Evolutionary conservation across 2,329 filamentous ascomycete genomes (phyloP).

Genomic region (Clarireedia homoeocarpa): DNA sequence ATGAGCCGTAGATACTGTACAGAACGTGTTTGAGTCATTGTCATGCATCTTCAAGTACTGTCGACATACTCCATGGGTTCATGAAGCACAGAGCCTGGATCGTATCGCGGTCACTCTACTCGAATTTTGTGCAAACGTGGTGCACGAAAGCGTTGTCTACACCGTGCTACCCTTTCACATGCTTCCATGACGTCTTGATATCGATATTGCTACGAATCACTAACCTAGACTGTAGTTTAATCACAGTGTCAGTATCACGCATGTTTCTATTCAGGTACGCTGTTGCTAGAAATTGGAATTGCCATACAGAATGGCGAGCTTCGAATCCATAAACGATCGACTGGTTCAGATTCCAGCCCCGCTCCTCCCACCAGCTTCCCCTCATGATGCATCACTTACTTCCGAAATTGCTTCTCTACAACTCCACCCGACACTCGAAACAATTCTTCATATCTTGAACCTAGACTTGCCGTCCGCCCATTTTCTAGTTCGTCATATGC

Average conservation of each 20-base stretch:
- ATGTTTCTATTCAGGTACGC: not conserved
- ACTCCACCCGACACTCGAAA: constrained; percentile 41
- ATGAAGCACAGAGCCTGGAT: not conserved
- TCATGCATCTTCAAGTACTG: not conserved
- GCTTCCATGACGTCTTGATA: not conserved
- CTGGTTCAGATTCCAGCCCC: constrained; percentile 15
- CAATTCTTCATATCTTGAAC: constrained; percentile 43
- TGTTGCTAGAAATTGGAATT: not conserved
- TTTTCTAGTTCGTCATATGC: constrained; percentile 45
- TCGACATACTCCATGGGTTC: not conserved
- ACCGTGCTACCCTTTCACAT: too few species aligned
- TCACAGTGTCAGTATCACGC: not conserved
- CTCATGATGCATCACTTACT: constrained; percentile 17
- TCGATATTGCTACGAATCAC: not conserved
- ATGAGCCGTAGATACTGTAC: not conserved
- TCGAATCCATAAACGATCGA: not conserved
- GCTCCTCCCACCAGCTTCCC: constrained; percentile 21
- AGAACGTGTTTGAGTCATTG: not conserved
- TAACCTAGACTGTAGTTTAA: not conserved
- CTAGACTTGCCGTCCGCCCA: constrained; percentile 41
- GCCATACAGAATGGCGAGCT: not conserved
- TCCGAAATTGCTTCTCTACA: constrained; percentile 26
- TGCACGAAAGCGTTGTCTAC: not conserved
- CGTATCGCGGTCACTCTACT: not conserved
- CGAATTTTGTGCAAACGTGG: not conserved